phyloP scores from a whole-genome alignment of 345 rosid genomes.

The Eucalyptus guilfoylei region DNA sequence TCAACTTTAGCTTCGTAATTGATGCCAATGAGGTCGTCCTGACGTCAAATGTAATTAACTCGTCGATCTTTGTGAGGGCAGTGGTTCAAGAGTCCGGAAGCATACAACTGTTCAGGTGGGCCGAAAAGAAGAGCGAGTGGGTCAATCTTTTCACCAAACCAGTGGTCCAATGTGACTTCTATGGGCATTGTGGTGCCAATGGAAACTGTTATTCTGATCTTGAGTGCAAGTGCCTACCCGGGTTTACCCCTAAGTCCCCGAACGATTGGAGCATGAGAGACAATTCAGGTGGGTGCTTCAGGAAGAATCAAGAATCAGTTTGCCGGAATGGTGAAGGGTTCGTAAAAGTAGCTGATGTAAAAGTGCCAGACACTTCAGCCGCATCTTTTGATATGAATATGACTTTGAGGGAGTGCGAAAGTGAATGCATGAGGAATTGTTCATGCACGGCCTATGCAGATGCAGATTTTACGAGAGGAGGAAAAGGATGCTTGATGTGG shows the following conservation, averaged over 20 bases:
- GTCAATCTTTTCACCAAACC: no score
- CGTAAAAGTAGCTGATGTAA: neutral
- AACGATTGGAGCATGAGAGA: conserved; percentile 1
- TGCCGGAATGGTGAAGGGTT: conserved; percentile 1
- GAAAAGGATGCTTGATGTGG: neutral
- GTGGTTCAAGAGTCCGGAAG: neutral
- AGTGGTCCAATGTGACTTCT: no score
- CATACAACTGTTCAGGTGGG: neutral
- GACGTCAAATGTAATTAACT: no score
- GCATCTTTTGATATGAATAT: neutral
- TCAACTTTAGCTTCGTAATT: no score
- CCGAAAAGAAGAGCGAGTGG: no score
- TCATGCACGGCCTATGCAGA: neutral
- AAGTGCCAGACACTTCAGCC: neutral
- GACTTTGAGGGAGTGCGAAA: neutral
- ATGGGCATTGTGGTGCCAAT: neutral
- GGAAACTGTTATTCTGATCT: neutral
- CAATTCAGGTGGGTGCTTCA: conserved; percentile 12
- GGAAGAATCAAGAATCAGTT: neutral
- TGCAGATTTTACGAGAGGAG: neutral
- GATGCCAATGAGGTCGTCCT: no score
- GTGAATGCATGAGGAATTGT: neutral
- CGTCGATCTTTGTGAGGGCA: no score
- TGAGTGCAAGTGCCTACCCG: conserved; percentile 10
- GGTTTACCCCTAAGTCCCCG: conserved; percentile 6